Evolutionary conservation across 768 basidiomycete species (phyloP).

Genomic region (Kwoniella sp.): DNA sequence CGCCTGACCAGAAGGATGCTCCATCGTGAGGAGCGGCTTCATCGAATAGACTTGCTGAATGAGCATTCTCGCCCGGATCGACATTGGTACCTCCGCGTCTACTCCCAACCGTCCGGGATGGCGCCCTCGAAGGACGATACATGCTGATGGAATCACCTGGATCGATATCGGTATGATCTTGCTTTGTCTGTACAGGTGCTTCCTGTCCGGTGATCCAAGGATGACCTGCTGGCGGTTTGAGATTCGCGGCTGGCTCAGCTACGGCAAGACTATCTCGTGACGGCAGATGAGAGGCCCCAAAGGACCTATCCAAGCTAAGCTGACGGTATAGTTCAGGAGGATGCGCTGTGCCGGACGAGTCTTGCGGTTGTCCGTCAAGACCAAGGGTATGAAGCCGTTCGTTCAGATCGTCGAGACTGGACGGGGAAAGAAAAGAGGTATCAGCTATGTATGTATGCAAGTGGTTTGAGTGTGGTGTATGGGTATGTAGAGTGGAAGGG

Average conservation of each 20-base stretch:
- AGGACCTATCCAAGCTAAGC: not conserved
- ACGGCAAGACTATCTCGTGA: not conserved
- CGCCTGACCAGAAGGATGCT: conserved; percentile 7
- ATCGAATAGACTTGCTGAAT: conserved; percentile 5
- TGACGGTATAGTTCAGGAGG: conserved; percentile 1
- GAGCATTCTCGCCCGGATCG: conserved; percentile 21
- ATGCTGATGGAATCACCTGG: conserved; percentile 35
- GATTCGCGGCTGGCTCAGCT: not conserved
- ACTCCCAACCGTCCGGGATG: conserved; percentile 11
- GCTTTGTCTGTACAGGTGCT: conserved; percentile 3
- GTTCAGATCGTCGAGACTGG: conserved; percentile 17
- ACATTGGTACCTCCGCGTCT: conserved; percentile 40
- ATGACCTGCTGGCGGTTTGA: not conserved
- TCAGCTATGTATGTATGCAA: not conserved
- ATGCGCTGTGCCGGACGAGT: conserved; percentile 5
- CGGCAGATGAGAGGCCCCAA: not conserved
- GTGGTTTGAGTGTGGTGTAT: not conserved
- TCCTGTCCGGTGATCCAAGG: conserved; percentile 2
- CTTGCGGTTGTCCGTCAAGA: conserved; percentile 11
- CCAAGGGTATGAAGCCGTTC: conserved; percentile 19
- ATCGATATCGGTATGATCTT: conserved; percentile 21
- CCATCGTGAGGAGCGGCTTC: conserved; percentile 4
- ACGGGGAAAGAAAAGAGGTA: not conserved
- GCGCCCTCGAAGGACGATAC: conserved; percentile 31
- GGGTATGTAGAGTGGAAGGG: conserved; percentile 1